Evolutionary conservation across 176 grass and related monocot genomes (phyloP), one percentile per base, ranked within the genome.

Genomic region (Ensete ventricosum): DNA sequence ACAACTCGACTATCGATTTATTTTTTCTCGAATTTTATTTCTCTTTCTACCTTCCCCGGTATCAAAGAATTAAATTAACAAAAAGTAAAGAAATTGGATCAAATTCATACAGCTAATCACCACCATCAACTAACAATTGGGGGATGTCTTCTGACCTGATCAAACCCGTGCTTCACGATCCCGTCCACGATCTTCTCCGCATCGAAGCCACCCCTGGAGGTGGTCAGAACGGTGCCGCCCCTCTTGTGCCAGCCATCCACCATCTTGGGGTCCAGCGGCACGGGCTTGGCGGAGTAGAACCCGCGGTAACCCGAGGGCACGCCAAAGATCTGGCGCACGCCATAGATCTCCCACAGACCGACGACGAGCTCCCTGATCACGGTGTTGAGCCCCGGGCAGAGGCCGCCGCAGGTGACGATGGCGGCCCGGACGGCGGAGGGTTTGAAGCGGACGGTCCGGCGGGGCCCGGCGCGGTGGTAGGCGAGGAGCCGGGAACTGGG

Each of bases 321-420:
- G 60, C 90, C 90, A 67, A 85, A 93, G 58, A 98, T 87, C 52
- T 89, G 53, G 67, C 77, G 83, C 75, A 98, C 90, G 54, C 95
- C 95, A 79, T 98, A 98, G 65, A 98, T 78, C 51, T 89, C 86
- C 1, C 75, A 81, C 68, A 98, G 84, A 0, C 95, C 84, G 3
- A 99, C 88, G 63, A 94, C 90, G 63, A 99, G 86, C 86, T 99
- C 95, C 69, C 90, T 29, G 17, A 94, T 82, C 62, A 99, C 90
- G 22, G 95, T 99, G 81, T 99, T 99, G 72, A 92, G 84, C 1
- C 88, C 90, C 0, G 95, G 95, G 83, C 88, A 94, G 50, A 94
- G 84, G 0, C 95, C 95, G 1, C 95, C 95, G 79, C 95, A 98
- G 64, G 90, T 94, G 82, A 99, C 95, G 77, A 99, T 71, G 14